These are phyloP conservation scores for Entomortierella lignicola DNA, from an alignment of 192 early-diverging fungal genomes.

Conservation along the genomic window DNA sequence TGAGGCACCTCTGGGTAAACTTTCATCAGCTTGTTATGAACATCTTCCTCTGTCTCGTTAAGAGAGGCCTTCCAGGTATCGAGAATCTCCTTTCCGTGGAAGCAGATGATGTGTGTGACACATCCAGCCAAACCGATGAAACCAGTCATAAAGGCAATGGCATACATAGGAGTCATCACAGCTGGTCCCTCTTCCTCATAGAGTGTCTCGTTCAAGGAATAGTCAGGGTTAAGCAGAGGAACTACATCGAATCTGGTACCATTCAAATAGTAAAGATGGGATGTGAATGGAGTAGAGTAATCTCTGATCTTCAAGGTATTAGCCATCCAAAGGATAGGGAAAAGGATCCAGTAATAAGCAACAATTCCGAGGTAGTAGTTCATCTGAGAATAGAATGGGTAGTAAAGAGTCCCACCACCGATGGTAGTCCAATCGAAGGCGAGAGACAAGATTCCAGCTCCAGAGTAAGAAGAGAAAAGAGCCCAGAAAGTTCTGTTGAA, in stretches of 20 bases:
- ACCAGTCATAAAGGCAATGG: slow-evolving; percentile 40
- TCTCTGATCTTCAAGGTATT: slow-evolving; percentile 44
- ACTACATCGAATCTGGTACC: slow-evolving; percentile 19
- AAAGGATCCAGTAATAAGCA: slow-evolving; percentile 74
- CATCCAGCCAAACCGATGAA: slow-evolving; percentile 62
- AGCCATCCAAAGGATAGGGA: slow-evolving; percentile 70
- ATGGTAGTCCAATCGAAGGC: slow-evolving; percentile 75
- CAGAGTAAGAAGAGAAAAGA: slow-evolving; percentile 48
- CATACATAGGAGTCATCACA: slow-evolving; percentile 60
- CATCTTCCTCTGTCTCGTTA: slow-evolving; percentile 25
- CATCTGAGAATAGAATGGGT: slow-evolving; percentile 62
- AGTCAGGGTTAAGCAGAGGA: slow-evolving; percentile 6
- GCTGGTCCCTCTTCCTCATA: slow-evolving; percentile 62
- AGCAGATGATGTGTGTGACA: slow-evolving; percentile 68
- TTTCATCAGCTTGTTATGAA: slow-evolving; percentile 54
- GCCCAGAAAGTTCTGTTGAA: slow-evolving; percentile 36
- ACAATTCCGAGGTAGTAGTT: slow-evolving; percentile 70
- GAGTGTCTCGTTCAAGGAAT: slow-evolving; percentile 46
- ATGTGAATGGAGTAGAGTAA: slow-evolving; percentile 15
- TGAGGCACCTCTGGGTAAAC: slow-evolving; percentile 61
- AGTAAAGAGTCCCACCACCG: slow-evolving; percentile 26
- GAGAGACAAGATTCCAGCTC: slow-evolving; percentile 75
- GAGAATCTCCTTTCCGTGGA: slow-evolving; percentile 71
- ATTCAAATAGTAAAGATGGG: slow-evolving; percentile 17
- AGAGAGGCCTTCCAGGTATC: slow-evolving; percentile 4